Base-by-base conservation (phyloP, 495 filamentous ascomycete species). In the Oleoguttula mirabilis region DNA sequence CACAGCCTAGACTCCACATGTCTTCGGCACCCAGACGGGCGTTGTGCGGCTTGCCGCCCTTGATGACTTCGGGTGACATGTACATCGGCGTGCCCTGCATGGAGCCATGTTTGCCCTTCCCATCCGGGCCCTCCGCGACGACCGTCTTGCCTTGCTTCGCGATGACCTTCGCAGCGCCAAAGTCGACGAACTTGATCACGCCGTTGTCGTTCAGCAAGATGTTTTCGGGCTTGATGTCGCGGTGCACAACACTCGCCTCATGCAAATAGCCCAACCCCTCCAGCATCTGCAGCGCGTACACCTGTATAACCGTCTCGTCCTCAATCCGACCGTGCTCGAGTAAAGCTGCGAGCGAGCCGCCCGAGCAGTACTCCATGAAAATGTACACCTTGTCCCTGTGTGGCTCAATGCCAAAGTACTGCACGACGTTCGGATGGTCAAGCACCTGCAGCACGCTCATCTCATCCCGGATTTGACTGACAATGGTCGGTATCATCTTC, bases 1-100 rank as follows among this genome's bases (percentile, higher is more conserved):
- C 90, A 58, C 90, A 98, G 28, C 92, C 90, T 4, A 98, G 72
- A 5, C 87, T 94, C 90, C 90, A 98, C 43, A 96, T 78, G 59
- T 98, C 90, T 41, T 93, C 85, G n/a, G 87, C 82, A 21, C 88
- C 87, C 17, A 70, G 70, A 47, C 85, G 82, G 25, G 72, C 84
- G 21, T 67, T 63, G 45, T 77, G 76, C 38, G 81, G 76, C 25
- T 40, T 40, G 19, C 33, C 43, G 24, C 90, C 90, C 51, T 84
- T 88, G 63, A 98, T 96, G 33, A 94, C 86, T 66, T 98, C 90
- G 17, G 90, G 90, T 12, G 92, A 96, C 90, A 98, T 98, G 68
- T 98, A 98, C 90, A 98, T 98, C 19, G 90, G 90, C 25, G 90
- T 98, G 47, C 90, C 90, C 7, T 86, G 93, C 80, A 94, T 95